Evolutionary conservation across 2,329 filamentous ascomycete species (phyloP).

Genomic region (Ceratocystis ficicola): DNA sequence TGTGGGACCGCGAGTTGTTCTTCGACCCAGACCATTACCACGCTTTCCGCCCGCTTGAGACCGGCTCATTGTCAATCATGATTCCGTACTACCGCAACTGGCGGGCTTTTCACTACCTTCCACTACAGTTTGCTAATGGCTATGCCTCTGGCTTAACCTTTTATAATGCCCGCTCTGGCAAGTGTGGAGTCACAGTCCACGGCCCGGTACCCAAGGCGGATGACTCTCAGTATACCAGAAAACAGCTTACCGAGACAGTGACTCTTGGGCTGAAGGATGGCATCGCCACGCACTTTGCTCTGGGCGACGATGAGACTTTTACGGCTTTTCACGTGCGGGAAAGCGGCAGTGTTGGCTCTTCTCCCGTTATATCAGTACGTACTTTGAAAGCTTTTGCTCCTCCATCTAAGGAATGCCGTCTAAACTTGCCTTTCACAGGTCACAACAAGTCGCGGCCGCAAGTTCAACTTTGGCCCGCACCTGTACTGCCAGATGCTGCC

Average conservation of each 20-base stretch:
- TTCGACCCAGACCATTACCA: conserved; percentile 16
- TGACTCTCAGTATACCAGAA: not conserved
- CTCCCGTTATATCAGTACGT: conserved; percentile 16
- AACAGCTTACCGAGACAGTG: not conserved
- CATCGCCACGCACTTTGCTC: conserved; percentile 20
- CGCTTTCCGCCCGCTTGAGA: conserved; percentile 16
- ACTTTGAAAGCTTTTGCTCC: not conserved
- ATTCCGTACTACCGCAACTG: conserved; percentile 21
- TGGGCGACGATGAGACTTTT: conserved; percentile 7
- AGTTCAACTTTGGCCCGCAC: conserved; percentile 20
- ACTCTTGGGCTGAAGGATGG: conserved; percentile 14
- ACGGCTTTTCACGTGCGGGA: conserved; percentile 17
- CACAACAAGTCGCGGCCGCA: conserved; percentile 8
- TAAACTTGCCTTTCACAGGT: conserved; percentile 1
- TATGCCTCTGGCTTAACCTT: conserved; percentile 19
- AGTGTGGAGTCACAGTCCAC: conserved; percentile 20
- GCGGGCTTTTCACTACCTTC: conserved; percentile 18
- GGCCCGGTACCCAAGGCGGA: conserved; percentile 1
- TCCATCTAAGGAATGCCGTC: not conserved
- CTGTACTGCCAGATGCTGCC: conserved; percentile 17
- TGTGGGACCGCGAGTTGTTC: conserved; percentile 19
- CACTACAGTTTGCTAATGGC: conserved; percentile 16
- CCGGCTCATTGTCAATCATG: conserved; percentile 19
- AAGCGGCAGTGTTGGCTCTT: conserved; percentile 16
- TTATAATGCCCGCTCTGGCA: conserved; percentile 17